phyloP scores from a whole-genome alignment of 352 stramenopile genomes.

The Pythium biforme region DNA sequence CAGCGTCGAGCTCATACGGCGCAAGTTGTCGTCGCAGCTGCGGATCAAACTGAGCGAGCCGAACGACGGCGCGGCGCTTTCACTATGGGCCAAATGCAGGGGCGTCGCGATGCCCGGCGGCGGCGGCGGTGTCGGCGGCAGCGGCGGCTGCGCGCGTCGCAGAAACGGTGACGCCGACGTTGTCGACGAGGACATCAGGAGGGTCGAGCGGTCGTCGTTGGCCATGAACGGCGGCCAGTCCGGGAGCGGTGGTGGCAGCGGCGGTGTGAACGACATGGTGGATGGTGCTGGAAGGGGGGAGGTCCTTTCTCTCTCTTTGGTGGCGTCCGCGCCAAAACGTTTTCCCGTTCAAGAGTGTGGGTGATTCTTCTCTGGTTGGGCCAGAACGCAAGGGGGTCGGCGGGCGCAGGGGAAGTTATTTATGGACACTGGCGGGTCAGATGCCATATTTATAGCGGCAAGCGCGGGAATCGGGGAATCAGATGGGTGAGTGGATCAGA shows the following conservation, averaged over 20 bases:
- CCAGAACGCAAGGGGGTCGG: not conserved
- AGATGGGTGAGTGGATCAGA: not conserved
- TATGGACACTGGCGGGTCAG: not conserved
- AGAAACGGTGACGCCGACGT: no score
- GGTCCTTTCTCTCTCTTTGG: no score
- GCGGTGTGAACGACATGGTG: constrained; percentile 12
- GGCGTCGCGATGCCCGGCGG: not conserved
- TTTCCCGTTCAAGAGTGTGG: not conserved
- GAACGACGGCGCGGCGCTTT: constrained; percentile 7
- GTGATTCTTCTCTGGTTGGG: not conserved
- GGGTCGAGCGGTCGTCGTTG: not conserved
- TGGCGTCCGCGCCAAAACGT: not conserved
- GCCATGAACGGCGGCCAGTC: constrained; percentile 1
- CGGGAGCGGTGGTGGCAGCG: constrained; percentile 3
- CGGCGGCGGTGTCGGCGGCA: not conserved
- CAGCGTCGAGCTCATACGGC: not conserved
- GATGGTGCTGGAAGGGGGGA: no score
- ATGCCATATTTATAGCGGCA: not conserved
- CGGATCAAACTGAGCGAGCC: constrained; percentile 5
- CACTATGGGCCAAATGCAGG: not conserved
- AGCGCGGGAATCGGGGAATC: not conserved
- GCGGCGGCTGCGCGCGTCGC: not conserved
- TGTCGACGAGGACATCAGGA: not conserved
- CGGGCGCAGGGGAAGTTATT: not conserved
- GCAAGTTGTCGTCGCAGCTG: constrained; percentile 11